phyloP scores from a whole-genome alignment of 2,329 filamentous ascomycete genomes.

The Penicillium nordicum region DNA sequence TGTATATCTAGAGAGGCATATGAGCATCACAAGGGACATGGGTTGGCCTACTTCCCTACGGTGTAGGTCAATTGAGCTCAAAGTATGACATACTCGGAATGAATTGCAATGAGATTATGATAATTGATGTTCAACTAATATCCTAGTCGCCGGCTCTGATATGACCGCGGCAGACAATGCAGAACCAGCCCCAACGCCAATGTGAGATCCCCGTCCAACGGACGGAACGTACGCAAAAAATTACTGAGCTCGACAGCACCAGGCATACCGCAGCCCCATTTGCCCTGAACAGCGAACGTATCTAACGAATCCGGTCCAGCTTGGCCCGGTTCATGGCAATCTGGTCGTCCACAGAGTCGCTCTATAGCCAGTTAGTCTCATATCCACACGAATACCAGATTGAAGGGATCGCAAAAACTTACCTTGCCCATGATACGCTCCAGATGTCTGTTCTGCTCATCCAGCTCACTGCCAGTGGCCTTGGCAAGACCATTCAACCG shows the following conservation, averaged over 20 bases:
- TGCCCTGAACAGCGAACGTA: background rate
- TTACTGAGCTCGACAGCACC: constrained; percentile 28
- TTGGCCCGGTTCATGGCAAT: constrained; percentile 74
- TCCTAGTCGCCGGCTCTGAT: constrained; percentile 4
- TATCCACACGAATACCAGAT: background rate
- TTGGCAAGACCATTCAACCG: constrained; percentile 70
- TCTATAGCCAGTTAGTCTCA: constrained; percentile 50
- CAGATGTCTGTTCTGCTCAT: constrained; percentile 73
- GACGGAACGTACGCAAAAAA: constrained; percentile 7
- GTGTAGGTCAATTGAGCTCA: background rate
- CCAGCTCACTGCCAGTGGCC: constrained; percentile 71
- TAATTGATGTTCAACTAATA: constrained; percentile 2
- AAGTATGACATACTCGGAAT: background rate
- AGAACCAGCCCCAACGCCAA: constrained; percentile 7
- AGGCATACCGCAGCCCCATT: constrained; percentile 26
- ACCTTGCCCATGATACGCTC: constrained; percentile 76
- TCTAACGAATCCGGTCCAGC: constrained; percentile 55
- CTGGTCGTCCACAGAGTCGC: constrained; percentile 76
- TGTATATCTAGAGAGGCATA: background rate
- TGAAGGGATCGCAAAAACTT: constrained; percentile 25
- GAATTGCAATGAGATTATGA: constrained; percentile 4
- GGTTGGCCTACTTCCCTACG: background rate
- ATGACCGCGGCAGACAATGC: constrained; percentile 5
- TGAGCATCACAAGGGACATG: background rate
- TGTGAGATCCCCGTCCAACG: background rate